These are phyloP conservation scores for Calvatia gigantea DNA, from an alignment of 768 basidiomycete genomes.

Conservation along the genomic window DNA sequence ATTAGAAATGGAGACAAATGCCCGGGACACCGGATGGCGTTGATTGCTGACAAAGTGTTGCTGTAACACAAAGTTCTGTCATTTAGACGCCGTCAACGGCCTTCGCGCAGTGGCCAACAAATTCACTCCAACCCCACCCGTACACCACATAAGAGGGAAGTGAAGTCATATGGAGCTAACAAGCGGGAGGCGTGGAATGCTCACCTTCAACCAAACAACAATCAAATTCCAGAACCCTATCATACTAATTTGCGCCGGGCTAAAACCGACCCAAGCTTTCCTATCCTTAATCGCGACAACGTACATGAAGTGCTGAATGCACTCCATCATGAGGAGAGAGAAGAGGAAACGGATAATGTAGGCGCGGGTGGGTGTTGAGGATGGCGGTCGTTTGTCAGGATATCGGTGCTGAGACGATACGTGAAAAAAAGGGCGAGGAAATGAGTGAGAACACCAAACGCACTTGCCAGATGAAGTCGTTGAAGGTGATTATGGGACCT, in stretches of 20 bases:
- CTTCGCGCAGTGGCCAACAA: background rate
- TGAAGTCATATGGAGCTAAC: too few relatives aligned
- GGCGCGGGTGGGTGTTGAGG: slow-evolving; percentile 37
- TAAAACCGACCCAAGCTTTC: slow-evolving; percentile 75
- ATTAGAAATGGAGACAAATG: background rate
- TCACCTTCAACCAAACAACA: slow-evolving; percentile 93
- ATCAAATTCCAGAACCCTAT: slow-evolving; percentile 97
- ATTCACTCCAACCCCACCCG: background rate
- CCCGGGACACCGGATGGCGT: background rate
- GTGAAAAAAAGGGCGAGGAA: background rate
- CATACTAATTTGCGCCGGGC: slow-evolving; percentile 81
- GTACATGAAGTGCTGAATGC: slow-evolving; percentile 91
- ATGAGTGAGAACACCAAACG: slow-evolving; percentile 17
- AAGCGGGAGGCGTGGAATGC: slow-evolving; percentile 14
- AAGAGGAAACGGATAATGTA: slow-evolving; percentile 72
- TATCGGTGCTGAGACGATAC: slow-evolving; percentile 48
- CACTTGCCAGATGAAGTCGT: slow-evolving; percentile 94
- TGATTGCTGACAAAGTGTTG: background rate
- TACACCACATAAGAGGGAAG: background rate
- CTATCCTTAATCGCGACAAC: slow-evolving; percentile 94
- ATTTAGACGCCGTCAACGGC: background rate
- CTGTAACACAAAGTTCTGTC: background rate
- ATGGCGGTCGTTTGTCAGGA: slow-evolving; percentile 34
- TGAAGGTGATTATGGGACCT: slow-evolving; percentile 95
- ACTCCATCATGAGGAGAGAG: slow-evolving; percentile 83